phyloP scores from a whole-genome alignment of 139 green algal genomes.

The Desmodesmus armatus region DNA sequence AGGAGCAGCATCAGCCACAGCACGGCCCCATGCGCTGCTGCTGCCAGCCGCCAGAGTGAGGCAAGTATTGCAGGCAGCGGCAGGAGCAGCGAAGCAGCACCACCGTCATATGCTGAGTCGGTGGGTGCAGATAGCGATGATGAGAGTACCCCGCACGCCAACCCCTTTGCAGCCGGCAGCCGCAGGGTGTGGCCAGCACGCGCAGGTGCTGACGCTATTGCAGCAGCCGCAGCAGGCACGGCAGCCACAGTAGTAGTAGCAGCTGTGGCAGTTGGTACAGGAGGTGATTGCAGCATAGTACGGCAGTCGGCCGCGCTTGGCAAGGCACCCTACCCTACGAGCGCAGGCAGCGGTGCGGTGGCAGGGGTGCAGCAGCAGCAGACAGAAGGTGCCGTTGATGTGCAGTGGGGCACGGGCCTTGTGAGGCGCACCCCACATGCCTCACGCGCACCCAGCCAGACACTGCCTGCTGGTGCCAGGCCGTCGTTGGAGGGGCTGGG shows the following conservation, averaged over 20 bases:
- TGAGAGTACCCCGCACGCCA: not conserved
- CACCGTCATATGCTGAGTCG: not conserved
- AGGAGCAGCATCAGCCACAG: no score
- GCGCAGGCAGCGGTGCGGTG: not conserved
- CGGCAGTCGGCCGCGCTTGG: not conserved
- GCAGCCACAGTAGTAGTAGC: not conserved
- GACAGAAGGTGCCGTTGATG: not conserved
- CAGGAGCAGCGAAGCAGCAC: no score
- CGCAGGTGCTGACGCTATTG: no score
- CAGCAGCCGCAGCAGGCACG: not conserved
- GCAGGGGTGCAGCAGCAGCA: not conserved
- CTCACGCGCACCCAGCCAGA: slow-evolving; percentile 13
- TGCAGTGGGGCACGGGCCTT: not conserved
- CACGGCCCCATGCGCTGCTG: no score
- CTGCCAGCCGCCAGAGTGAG: no score
- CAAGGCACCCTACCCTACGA: not conserved
- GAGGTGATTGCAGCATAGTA: not conserved
- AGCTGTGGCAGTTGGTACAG: no score
- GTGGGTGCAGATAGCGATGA: slow-evolving; percentile 18
- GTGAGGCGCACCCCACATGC: not conserved
- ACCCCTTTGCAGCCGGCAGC: not conserved
- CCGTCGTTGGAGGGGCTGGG: slow-evolving; percentile 15
- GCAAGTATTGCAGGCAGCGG: no score
- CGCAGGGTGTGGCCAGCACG: no score
- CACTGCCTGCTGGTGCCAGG: not conserved